Conservation (phyloP, 2,329 filamentous ascomycete genomes). For the Lasiodiplodia hormozganensis region DNA sequence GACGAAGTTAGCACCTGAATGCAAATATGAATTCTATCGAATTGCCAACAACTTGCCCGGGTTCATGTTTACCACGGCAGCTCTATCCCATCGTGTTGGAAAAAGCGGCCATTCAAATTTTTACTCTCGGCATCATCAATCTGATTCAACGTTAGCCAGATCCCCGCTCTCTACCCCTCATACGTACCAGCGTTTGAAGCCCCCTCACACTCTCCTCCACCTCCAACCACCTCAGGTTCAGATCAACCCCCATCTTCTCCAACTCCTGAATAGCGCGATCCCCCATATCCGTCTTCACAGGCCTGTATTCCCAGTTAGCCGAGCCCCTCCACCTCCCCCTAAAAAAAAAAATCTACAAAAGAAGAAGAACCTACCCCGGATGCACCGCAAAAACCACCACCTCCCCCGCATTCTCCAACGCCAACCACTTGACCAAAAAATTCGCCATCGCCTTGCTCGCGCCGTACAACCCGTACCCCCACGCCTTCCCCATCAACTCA, state of each 20-base stretch:
- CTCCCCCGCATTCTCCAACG: conserved; percentile 33
- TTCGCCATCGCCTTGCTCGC: conserved; percentile 35
- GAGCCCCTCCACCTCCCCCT: too few relatives aligned
- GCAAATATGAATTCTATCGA: too few relatives aligned
- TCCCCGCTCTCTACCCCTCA: neutral
- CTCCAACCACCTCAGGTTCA: neutral
- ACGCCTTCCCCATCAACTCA: conserved; percentile 29
- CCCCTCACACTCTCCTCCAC: neutral
- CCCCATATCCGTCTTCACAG: conserved; percentile 9
- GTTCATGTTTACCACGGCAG: conserved; percentile 10
- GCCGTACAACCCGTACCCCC: conserved; percentile 31
- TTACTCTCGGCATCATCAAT: conserved; percentile 1
- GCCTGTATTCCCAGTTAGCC: neutral
- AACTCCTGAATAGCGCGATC: neutral
- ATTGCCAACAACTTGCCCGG: too few relatives aligned
- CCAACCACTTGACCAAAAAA: conserved; percentile 34
- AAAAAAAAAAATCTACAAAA: too few relatives aligned
- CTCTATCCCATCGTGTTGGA: neutral
- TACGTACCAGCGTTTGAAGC: neutral
- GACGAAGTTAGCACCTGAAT: too few relatives aligned
- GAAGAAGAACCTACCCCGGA: conserved; percentile 34
- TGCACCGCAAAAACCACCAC: conserved; percentile 32
- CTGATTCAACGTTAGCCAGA: neutral
- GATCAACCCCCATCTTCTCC: neutral
- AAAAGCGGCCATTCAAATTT: neutral